Evolutionary conservation across 345 rosid genomes (phyloP).

Genomic region (Reutealis trisperma): DNA sequence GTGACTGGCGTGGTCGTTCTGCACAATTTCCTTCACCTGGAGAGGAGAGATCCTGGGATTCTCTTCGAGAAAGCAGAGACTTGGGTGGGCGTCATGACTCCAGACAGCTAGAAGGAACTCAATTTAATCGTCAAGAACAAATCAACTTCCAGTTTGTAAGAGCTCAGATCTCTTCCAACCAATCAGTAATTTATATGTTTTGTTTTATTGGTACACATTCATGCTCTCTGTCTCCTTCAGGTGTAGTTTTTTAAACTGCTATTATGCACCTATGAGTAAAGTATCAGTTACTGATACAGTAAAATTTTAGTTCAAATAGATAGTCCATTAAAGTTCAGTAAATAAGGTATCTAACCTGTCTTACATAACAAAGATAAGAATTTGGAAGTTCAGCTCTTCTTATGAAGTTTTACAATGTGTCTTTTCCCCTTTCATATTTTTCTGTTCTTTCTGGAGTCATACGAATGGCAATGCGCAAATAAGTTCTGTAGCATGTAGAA

Average conservation of each 20-base stretch:
- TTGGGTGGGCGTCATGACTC: slow-evolving; percentile 40
- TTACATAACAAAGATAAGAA: not conserved
- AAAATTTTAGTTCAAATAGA: not conserved
- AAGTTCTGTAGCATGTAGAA: not conserved
- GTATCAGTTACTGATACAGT: not conserved
- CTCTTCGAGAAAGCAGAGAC: slow-evolving; percentile 54
- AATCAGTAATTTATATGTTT: slow-evolving; percentile 38
- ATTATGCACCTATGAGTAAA: not conserved
- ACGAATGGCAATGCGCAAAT: not conserved
- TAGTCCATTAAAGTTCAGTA: not conserved
- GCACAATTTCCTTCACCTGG: slow-evolving; percentile 55
- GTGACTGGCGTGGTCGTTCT: slow-evolving; percentile 86
- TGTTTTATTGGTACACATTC: not conserved
- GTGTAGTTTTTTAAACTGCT: not conserved
- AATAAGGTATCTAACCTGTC: not conserved
- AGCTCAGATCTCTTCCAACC: slow-evolving; percentile 51
- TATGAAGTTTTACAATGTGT: not conserved
- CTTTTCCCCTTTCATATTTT: too few relatives aligned
- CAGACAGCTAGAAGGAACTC: slow-evolving; percentile 48
- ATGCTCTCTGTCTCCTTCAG: not conserved
- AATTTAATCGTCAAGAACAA: slow-evolving; percentile 53
- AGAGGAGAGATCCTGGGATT: slow-evolving; percentile 74
- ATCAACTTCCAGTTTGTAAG: slow-evolving; percentile 46
- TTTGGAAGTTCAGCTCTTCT: not conserved
- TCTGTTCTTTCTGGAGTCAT: not conserved